These are phyloP conservation scores for Puccinia triticina DNA, from an alignment of 1,284 basidiomycete genomes.

Conservation along the genomic window DNA sequence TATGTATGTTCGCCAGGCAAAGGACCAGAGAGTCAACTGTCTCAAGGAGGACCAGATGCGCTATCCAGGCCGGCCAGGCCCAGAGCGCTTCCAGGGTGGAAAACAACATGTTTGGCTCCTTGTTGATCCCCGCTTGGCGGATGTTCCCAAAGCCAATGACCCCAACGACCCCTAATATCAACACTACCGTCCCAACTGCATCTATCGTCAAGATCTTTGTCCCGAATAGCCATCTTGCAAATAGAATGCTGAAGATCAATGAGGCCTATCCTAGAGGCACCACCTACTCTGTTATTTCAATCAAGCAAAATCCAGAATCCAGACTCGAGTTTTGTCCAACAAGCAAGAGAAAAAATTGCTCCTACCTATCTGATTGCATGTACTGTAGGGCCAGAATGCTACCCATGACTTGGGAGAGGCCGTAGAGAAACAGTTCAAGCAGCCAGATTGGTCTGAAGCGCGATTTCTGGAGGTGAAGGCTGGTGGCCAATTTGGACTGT, in stretches of 20 bases:
- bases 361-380: constrained; percentile 75
- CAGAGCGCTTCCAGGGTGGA: constrained; percentile 73
- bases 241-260: constrained; percentile 84
- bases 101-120: constrained; percentile 56
- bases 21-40: constrained; percentile 65
- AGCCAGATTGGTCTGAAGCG: constrained; percentile 79
- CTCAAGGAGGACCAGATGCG: constrained; percentile 78
- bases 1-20: constrained; percentile 54
- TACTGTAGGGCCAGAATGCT: constrained; percentile 82
- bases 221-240: constrained; percentile 74
- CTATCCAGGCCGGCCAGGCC: constrained; percentile 80
- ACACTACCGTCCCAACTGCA: constrained; percentile 77
- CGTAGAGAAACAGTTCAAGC: constrained; percentile 62
- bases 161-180: constrained; percentile 76
- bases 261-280: constrained; percentile 67
- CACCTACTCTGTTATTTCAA: constrained; percentile 54
- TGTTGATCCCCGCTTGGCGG: constrained; percentile 54
- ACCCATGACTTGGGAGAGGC: constrained; percentile 79
- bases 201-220: constrained; percentile 70
- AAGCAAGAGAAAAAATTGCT: not conserved
- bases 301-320: not conserved
- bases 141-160: constrained; percentile 83
- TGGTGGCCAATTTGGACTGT: constrained; percentile 64
- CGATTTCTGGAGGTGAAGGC: constrained; percentile 65
- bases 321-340: constrained; percentile 62